Conservation (phyloP, 441 rosid genomes). For the Theobroma grandiflorum region DNA sequence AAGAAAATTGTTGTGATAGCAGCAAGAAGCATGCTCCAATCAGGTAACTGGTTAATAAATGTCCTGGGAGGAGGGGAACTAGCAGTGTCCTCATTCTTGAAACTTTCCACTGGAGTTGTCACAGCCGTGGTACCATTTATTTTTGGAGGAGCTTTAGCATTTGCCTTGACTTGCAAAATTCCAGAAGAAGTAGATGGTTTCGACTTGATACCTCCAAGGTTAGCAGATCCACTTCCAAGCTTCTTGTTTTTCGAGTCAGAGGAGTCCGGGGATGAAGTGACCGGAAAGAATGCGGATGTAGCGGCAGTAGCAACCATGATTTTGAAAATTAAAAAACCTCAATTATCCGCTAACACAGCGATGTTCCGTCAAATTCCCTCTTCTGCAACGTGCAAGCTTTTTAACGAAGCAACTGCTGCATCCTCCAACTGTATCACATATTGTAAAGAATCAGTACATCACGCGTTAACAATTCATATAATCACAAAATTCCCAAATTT, state of each 20-base stretch:
- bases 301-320: constrained; percentile 88
- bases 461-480: background rate
- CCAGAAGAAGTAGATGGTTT: constrained; percentile 56
- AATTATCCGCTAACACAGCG: constrained; percentile 21
- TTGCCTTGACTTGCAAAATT: constrained; percentile 82
- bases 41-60: constrained; percentile 92
- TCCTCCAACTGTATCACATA: background rate
- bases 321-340: constrained; percentile 30
- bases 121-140: constrained; percentile 74
- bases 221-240: constrained; percentile 54
- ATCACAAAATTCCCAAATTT: background rate
- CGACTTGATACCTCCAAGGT: constrained; percentile 53
- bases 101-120: constrained; percentile 46
- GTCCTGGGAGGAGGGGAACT: constrained; percentile 81
- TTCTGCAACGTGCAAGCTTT: background rate
- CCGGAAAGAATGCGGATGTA: constrained; percentile 75
- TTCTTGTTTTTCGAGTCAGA: constrained; percentile 57
- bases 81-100: constrained; percentile 56
- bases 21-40: constrained; percentile 99
- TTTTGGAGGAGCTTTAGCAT: constrained; percentile 90
- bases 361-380: constrained; percentile 11
- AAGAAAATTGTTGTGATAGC: constrained; percentile 93
- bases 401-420: background rate
- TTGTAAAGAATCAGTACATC: constrained; percentile 17
- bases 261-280: constrained; percentile 54